phyloP scores from a whole-genome alignment of 768 basidiomycete genomes.

The Amanita jacksonii region DNA sequence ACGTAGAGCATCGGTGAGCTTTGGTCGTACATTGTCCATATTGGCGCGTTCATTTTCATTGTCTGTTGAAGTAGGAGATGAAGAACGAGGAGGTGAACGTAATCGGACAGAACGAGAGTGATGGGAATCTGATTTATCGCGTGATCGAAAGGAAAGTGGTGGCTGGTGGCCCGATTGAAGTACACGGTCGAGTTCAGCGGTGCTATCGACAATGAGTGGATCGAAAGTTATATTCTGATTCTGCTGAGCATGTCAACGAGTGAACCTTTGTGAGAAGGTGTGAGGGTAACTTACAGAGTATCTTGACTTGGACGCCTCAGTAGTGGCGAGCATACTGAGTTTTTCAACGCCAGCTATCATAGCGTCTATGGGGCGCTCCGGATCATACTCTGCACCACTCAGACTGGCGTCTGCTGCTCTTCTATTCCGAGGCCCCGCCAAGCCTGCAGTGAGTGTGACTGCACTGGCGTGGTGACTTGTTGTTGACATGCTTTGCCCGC shows the following conservation, averaged over 20 bases:
- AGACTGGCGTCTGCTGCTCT: constrained; percentile 35
- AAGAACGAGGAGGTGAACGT: constrained; percentile 29
- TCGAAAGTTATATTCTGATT: constrained; percentile 33
- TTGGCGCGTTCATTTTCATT: constrained; percentile 34
- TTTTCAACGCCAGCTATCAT: constrained; percentile 58
- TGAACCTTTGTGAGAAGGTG: no score
- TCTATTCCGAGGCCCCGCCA: constrained; percentile 50
- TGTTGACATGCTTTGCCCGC: constrained; percentile 68
- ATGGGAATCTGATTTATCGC: constrained; percentile 10
- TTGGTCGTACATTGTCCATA: constrained; percentile 43
- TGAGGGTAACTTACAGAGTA: constrained; percentile 28
- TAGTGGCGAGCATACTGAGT: constrained; percentile 42
- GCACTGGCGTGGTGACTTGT: constrained; percentile 86
- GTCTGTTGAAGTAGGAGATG: constrained; percentile 36
- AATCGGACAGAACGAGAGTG: constrained; percentile 30
- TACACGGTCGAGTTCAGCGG: constrained; percentile 51
- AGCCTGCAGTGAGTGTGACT: constrained; percentile 77
- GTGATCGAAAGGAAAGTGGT: constrained; percentile 13
- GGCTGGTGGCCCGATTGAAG: constrained; percentile 44
- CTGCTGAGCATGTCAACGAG: no score
- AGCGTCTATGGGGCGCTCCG: constrained; percentile 66
- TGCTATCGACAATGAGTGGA: constrained; percentile 51
- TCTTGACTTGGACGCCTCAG: constrained; percentile 42
- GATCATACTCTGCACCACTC: constrained; percentile 80
- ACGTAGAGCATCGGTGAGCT: constrained; percentile 61